Base-by-base conservation (phyloP, 2,329 filamentous ascomycete genomes). In the Chaetomium strumarium region DNA sequence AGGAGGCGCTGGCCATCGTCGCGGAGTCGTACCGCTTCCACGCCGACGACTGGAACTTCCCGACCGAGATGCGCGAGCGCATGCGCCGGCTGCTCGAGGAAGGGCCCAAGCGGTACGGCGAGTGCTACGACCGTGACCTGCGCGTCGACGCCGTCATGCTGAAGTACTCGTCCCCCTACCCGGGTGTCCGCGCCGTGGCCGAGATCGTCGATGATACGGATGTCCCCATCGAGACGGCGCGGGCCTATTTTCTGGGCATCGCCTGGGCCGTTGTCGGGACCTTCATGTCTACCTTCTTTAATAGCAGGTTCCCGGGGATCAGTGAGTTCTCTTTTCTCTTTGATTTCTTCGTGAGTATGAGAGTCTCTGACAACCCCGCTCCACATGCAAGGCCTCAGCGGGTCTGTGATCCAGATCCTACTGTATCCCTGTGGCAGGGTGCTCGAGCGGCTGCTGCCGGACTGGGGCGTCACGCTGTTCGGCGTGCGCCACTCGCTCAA, bases 401-500 rank as follows among this genome's bases (percentile, higher is more conserved):
- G 67, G 7, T 63, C 65, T 9, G 70, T 73, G 6, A 69, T 72
- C 46, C 74, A 77, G 61, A 72, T 77, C 39, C 63, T 76, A 3
- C 66, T 76, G 0, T 76, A 67, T 16, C 77, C 76, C 0, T 68
- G 74, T 17, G 76, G 71, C 5, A 72, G 72, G 39, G 63, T 70
- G 8, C 65, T 76, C 33, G 74, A 73, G 12, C 69, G 59, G 38
- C 56, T 67, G 13, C 59, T 79, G 0, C 76, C 76, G 0, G 70
- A 73, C 47, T 74, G 71, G 66, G 70, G 72, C 4, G 53, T 78
- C 51, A 72, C 67, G 0, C 48, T 77, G 5, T 67, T 67, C 7
- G 70, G 70, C 16, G 68, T 66, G 1, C 64, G 67, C 16, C 65
- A 67, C 55, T 68, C 69, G 2, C 63, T 72, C 38, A 73, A 74